Percentiles rank a stretch among this genome's conserved stretches.
phyloP scores from a whole-genome alignment of 1,284 basidiomycete species.

The Austroboletus niveus region DNA sequence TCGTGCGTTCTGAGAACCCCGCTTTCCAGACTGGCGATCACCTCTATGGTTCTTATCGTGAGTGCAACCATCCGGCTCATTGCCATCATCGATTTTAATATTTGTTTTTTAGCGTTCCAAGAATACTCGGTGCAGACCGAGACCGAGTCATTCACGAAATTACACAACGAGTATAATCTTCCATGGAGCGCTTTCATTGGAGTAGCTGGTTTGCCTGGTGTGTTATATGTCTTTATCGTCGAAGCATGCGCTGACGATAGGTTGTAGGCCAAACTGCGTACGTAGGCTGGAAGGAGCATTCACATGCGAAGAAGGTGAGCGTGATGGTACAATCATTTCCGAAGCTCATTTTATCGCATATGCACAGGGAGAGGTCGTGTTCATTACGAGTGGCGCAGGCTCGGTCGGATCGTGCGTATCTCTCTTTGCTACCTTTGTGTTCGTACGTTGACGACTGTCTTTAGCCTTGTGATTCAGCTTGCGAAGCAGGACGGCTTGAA shows the following conservation, averaged over 20 bases:
- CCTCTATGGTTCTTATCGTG: conserved; percentile 11
- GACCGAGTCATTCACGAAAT: neutral
- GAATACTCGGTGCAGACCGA: conserved; percentile 15
- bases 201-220: conserved; percentile 10
- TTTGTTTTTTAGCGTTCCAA: conserved; percentile 11
- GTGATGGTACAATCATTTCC: neutral
- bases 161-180: conserved; percentile 18
- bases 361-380: conserved; percentile 18
- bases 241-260: neutral
- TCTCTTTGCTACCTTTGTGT: neutral
- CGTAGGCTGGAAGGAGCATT: conserved; percentile 21
- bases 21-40: conserved; percentile 18
- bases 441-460: neutral
- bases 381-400: conserved; percentile 20
- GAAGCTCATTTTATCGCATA: neutral
- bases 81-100: no score
- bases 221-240: neutral
- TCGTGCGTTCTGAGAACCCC: conserved; percentile 16
- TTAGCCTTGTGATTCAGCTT: conserved; percentile 30
- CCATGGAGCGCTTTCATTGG: conserved; percentile 21
- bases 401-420: conserved; percentile 19
- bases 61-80: neutral
- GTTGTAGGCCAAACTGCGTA: conserved; percentile 21
- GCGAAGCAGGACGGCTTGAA: conserved; percentile 39
- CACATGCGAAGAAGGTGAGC: conserved; percentile 18